A percentile compares a stretch with the other conserved stretches of the same genome.
phyloP scores from a whole-genome alignment of 163 green algal genomes.

The Scenedesmus sp. region DNA sequence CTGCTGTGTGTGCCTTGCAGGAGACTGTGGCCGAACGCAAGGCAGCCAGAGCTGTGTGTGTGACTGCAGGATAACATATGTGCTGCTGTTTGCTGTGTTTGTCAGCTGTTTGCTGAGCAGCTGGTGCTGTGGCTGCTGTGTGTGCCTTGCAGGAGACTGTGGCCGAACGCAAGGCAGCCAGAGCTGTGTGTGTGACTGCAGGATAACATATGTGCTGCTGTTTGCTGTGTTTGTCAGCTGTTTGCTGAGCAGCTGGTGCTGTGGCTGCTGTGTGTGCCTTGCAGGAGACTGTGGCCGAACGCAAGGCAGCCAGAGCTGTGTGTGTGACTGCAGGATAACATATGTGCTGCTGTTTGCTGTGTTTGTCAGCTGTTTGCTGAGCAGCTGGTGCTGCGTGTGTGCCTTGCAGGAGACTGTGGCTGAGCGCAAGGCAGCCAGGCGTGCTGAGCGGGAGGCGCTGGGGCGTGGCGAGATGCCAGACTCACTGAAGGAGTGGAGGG shows the following conservation, averaged over 20 bases:
- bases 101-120: no score
- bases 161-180: constrained; percentile 40
- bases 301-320: neutral
- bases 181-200: neutral
- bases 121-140: neutral
- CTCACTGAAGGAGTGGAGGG: constrained; percentile 62
- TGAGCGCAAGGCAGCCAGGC: constrained; percentile 39
- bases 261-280: neutral
- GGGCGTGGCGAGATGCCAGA: constrained; percentile 66
- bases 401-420: constrained; percentile 45
- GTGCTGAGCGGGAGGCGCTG: constrained; percentile 45
- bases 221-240: no score
- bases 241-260: neutral
- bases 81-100: neutral
- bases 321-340: no score
- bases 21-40: constrained; percentile 37
- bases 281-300: constrained; percentile 45
- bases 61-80: neutral
- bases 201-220: constrained; percentile 8
- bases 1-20: constrained; percentile 17
- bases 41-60: no score
- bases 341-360: neutral
- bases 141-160: constrained; percentile 40
- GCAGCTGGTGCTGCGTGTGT: neutral
- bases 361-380: no score